Base-by-base conservation (phyloP, 163 green algal species). In the Coccomyxa subellipsoidea region DNA sequence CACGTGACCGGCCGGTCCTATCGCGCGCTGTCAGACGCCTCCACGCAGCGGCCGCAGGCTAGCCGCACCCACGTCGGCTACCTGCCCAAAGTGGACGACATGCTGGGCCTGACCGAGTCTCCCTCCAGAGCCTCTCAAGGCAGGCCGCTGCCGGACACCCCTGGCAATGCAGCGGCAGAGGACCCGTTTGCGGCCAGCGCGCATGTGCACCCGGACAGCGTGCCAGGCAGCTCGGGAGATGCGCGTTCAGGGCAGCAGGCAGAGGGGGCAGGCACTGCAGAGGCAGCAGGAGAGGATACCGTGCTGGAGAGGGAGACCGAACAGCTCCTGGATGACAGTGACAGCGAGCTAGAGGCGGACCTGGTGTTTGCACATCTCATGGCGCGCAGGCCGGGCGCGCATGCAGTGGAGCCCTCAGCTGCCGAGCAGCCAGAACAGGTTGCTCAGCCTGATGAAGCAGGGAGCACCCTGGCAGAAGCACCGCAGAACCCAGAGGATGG, bases 291-390 rank as follows among this genome's bases (percentile, higher is more conserved):
- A 34, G 29, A 73, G 66, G 21, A 73, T 32, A n/a, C n/a, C 66
- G 8, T 73, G 27, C 21, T 35, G 2, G 29, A 73, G 66, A 73
- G 66, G 66, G 31, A 66, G 73, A 37, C 73, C 12, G 73, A 38
- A 18, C 10, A 39, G 23, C 39, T 81, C 25, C 4, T 38, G 40
- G 76, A 53, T 15, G 40, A 38, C n/a, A 72, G 32, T 40, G 81
- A 81, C 81, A 77, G 47, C 8, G 73, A 84, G 23, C 35, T 81
- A 54, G 81, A 84, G 53, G 25, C 66, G 1, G 81, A 84, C 35
- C 12, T 84, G 39, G 39, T 53, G 0, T 70, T 53, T 31, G 40
- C 34, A 5, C 77, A 81, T 27, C 7, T 81, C 36, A 31, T 37
- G 75, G n/a, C 71, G 18, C 34, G 71, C 36, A 29, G 21, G 38